Base-by-base conservation (phyloP, 352 stramenopile genomes). In the Phytopythium litorale region DNA sequence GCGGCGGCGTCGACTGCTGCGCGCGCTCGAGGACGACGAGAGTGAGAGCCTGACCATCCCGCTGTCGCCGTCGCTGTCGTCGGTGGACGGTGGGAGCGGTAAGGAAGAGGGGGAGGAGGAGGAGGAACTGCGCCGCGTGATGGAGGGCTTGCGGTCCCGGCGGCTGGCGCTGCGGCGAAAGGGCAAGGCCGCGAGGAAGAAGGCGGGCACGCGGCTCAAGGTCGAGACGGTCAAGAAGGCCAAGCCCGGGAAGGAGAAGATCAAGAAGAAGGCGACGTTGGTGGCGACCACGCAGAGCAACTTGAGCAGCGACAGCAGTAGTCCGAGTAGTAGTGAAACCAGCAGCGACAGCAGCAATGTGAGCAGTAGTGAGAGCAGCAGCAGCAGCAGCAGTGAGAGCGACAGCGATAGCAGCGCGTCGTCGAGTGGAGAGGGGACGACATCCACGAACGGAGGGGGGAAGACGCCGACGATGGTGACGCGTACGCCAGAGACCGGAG, bases 401-500 rank as follows among this genome's bases (percentile, higher is more conserved):
- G 67, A 59, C 21, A 73, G 51, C 25, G 65, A 60, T 42, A 68
- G 67, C 23, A 62, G 64, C 21, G 66, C 66, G 6, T 72, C 62
- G 18, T 51, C 56, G 23, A 53, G 40, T 9, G 40, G 42, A 6
- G 21, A 46, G 5, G 54, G 35, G 11, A 33, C 35, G 33, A 40
- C 35, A 18, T 50, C 37, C 7, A 49, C 28, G 38, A 49, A 50
- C 21, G 23, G n/a, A 28, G 35, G 3, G 18, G n/a, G 1, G 21
- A 42, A 50, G 16, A 40, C 8, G 37, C 2, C 13, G 28, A 3
- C 4, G 23, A 7, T 37, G 3, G 12, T n/a, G 51, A 57, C 42
- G 4, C 19, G 3, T 6, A 19, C 18, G 32, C 19, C 51, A 3
- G 7, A 25, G 12, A 57, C 2, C 25, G 38, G 23, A 37, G 23